Percentiles rank a stretch among this genome's conserved stretches.
Conservation (phyloP, 768 basidiomycete species). For the Pleurotus giganteus region DNA sequence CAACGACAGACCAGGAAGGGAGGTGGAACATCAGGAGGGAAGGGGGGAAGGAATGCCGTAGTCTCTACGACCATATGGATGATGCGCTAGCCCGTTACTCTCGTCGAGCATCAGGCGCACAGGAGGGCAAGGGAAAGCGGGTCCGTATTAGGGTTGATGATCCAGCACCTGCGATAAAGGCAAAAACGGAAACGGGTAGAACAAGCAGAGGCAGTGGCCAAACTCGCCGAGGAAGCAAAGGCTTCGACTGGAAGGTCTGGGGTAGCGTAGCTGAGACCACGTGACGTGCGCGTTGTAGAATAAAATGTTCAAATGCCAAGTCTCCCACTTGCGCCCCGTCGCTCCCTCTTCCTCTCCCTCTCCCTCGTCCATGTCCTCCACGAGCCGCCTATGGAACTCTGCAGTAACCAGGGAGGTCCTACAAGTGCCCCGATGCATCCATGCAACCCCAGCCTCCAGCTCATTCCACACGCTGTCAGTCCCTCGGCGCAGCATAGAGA, state of each 20-base stretch:
- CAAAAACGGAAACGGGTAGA: neutral
- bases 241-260: conserved; percentile 4
- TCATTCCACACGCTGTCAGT: neutral
- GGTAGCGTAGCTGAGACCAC: neutral
- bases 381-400: neutral
- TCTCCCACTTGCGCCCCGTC: neutral
- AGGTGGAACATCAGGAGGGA: neutral
- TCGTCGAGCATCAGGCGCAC: neutral
- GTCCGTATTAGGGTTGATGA: conserved; percentile 1
- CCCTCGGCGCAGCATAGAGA: neutral
- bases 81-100: conserved; percentile 1
- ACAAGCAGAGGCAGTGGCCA: neutral
- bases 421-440: neutral
- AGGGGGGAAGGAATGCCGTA: neutral
- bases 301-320: neutral
- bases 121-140: neutral
- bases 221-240: neutral
- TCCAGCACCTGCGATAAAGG: neutral
- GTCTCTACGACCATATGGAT: conserved; percentile 1
- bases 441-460: neutral
- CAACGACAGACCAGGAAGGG: neutral
- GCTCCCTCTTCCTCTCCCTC: neutral
- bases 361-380: neutral
- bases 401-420: neutral
- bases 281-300: conserved; percentile 6